These are phyloP conservation scores for Globisporangium iwayamae DNA, from an alignment of 352 stramenopile species.

Conservation along the genomic window DNA sequence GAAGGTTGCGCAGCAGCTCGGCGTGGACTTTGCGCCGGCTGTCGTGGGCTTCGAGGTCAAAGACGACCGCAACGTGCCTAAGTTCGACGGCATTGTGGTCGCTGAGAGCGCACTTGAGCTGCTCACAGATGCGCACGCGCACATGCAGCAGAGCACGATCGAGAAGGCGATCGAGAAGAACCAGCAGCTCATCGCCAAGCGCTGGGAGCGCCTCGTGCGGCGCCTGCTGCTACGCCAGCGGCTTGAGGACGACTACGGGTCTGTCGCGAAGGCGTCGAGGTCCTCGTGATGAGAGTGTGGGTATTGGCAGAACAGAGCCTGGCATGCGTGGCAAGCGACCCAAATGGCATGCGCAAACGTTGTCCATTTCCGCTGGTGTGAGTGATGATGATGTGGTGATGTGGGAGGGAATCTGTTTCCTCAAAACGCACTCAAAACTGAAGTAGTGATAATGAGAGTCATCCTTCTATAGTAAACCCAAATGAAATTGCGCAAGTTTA, in stretches of 20 bases:
- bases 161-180: constrained; percentile 72
- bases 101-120: constrained; percentile 30
- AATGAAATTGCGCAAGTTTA: not conserved
- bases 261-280: constrained; percentile 21
- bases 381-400: no score
- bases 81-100: constrained; percentile 77
- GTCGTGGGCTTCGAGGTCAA: constrained; percentile 77
- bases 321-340: not conserved
- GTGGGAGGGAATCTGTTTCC: no score
- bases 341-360: not conserved
- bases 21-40: constrained; percentile 75
- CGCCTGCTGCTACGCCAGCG: constrained; percentile 63
- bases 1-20: constrained; percentile 56
- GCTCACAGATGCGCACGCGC: constrained; percentile 67
- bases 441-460: not conserved
- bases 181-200: constrained; percentile 43
- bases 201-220: constrained; percentile 68
- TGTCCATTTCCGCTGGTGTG: not conserved
- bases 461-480: not conserved
- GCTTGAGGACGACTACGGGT: constrained; percentile 77
- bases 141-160: constrained; percentile 60
- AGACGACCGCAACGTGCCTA: constrained; percentile 59
- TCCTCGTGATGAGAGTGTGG: not conserved
- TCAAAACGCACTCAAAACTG: no score
- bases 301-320: not conserved